These are phyloP conservation scores for Roridomyces roridus DNA, from an alignment of 768 basidiomycete species.

Conservation along the genomic window DNA sequence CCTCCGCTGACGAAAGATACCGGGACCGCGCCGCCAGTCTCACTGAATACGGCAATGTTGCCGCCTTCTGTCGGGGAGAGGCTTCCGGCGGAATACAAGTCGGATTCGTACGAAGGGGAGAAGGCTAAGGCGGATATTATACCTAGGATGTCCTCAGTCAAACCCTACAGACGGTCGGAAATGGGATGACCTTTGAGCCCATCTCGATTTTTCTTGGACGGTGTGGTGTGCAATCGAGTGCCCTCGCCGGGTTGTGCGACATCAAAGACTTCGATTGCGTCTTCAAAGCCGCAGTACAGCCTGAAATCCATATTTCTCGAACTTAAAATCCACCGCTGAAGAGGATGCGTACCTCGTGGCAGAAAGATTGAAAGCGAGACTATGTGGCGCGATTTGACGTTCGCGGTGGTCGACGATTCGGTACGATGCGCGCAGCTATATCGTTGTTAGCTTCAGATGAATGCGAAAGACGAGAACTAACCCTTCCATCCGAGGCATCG, in stretches of 20 bases:
- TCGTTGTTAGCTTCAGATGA: background rate
- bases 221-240: constrained; percentile 69
- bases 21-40: constrained; percentile 58
- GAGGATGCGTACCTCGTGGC: constrained; percentile 78
- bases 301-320: constrained; percentile 39
- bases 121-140: constrained; percentile 89
- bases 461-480: constrained; percentile 37
- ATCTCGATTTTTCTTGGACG: constrained; percentile 78
- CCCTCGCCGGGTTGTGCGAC: constrained; percentile 76
- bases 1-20: constrained; percentile 71
- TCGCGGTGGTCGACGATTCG: constrained; percentile 94
- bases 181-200: constrained; percentile 80
- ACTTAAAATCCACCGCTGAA: too few species aligned
- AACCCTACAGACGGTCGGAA: background rate
- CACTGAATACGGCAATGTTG: constrained; percentile 73
- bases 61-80: constrained; percentile 57
- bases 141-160: constrained; percentile 49
- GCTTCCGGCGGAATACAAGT: constrained; percentile 82
- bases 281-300: constrained; percentile 87
- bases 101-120: constrained; percentile 62
- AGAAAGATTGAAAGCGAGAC: constrained; percentile 76
- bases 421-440: constrained; percentile 89
- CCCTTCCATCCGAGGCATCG: constrained; percentile 79
- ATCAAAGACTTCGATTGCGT: constrained; percentile 88
- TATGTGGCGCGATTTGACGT: constrained; percentile 86